Conservation (phyloP, 176 grass and related monocot species). For the Cymbopogon citratus region DNA sequence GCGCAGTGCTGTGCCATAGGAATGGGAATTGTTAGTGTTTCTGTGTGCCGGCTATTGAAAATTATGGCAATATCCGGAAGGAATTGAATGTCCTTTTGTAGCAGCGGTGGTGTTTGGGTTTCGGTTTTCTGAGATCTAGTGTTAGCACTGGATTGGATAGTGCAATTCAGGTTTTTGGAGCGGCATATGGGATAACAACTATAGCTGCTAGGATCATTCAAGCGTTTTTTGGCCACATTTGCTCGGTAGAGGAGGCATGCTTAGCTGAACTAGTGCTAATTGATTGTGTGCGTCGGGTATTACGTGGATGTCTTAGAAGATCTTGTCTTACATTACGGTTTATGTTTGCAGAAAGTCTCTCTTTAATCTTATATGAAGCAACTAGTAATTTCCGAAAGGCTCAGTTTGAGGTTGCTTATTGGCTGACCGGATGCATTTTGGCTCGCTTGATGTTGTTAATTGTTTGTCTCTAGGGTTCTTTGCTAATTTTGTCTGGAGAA, state of each 20-base stretch:
- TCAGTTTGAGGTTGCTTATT: background rate
- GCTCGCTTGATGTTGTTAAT: background rate
- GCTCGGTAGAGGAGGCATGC: background rate
- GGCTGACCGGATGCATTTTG: background rate
- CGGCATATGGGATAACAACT: background rate
- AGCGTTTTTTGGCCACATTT: background rate
- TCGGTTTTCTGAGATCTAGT: background rate
- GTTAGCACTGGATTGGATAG: background rate
- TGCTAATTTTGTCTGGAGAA: background rate
- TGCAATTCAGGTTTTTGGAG: background rate
- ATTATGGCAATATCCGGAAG: background rate
- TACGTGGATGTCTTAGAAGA: background rate
- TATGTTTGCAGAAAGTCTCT: background rate
- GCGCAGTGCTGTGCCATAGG: background rate
- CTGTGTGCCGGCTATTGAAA: background rate
- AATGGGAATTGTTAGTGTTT: background rate
- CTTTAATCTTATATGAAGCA: background rate
- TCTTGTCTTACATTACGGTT: background rate
- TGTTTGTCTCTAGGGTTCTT: conserved; percentile 5
- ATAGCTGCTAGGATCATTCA: background rate
- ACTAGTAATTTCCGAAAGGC: background rate
- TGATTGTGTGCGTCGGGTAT: background rate
- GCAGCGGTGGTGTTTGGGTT: background rate
- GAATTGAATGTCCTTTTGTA: background rate
- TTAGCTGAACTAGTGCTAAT: background rate